Conservation (phyloP, 23 red algal species). For the Pyropia yezoensis region DNA sequence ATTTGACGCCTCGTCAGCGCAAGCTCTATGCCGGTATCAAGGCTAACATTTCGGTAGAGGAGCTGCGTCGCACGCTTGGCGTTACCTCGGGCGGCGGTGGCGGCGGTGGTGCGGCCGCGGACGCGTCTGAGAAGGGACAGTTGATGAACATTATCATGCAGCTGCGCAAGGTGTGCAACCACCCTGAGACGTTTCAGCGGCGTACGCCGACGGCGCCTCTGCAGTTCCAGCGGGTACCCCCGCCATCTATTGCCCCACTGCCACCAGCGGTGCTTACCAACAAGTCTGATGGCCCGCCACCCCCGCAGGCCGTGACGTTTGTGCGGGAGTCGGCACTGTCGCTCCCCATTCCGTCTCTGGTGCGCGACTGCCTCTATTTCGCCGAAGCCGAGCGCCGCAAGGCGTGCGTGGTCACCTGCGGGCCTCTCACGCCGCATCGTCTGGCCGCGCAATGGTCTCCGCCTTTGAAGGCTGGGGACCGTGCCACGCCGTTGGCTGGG, state of each 20-base stretch:
- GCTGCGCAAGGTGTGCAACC: slow-evolving; percentile 96
- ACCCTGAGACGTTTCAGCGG: slow-evolving; percentile 92
- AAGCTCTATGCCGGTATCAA: slow-evolving; percentile 77
- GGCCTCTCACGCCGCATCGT: no score
- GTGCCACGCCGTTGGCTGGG: no score
- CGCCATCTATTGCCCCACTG: slow-evolving; percentile 49
- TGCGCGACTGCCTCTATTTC: no score
- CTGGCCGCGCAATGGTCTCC: no score
- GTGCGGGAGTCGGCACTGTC: no score
- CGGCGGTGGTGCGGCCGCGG: not conserved
- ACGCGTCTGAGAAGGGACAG: slow-evolving; percentile 47
- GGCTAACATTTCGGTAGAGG: slow-evolving; percentile 67
- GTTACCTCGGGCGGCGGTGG: slow-evolving; percentile 21
- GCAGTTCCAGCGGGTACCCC: slow-evolving; percentile 59
- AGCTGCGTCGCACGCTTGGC: slow-evolving; percentile 52
- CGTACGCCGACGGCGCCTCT: slow-evolving; percentile 52
- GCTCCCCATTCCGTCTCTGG: no score
- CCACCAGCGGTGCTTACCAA: slow-evolving; percentile 48
- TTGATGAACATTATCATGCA: slow-evolving; percentile 99
- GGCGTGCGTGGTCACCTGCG: no score
- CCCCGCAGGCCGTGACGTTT: no score
- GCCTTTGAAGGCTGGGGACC: no score
- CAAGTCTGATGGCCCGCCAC: no score
- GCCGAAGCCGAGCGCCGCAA: no score
- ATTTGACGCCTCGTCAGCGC: slow-evolving; percentile 69